A percentile compares a stretch with the other conserved stretches of the same genome.
These are phyloP conservation scores for Telopea speciosissima DNA, from an alignment of 177 flowering plant species.

Conservation along the genomic window DNA sequence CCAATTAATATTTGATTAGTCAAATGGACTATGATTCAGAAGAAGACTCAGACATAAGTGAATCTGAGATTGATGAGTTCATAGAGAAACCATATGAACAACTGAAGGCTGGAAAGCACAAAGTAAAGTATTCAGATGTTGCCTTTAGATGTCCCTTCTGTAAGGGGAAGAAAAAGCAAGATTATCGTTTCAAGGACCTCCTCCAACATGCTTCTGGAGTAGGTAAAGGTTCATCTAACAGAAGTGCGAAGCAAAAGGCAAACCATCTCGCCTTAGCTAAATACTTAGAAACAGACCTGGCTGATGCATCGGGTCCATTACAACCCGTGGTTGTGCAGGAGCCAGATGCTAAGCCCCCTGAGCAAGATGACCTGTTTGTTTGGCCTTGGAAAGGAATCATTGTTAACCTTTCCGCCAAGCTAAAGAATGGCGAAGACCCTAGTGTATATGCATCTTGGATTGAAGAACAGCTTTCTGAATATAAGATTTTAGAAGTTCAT, in stretches of 20 bases:
- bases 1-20: too few species aligned
- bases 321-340: background rate
- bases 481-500: slow-evolving; percentile 42
- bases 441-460: slow-evolving; percentile 32
- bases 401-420: slow-evolving; percentile 30
- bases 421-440: slow-evolving; percentile 1
- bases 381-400: slow-evolving; percentile 81
- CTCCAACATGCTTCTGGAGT: slow-evolving; percentile 79
- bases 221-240: slow-evolving; percentile 54
- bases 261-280: background rate
- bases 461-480: slow-evolving; percentile 34
- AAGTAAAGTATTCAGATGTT: slow-evolving; percentile 42
- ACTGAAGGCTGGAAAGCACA: slow-evolving; percentile 36
- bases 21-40: slow-evolving; percentile 54
- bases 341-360: slow-evolving; percentile 8
- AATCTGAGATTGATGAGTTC: slow-evolving; percentile 60
- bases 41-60: slow-evolving; percentile 76
- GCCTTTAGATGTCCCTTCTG: slow-evolving; percentile 79
- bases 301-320: background rate
- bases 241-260: slow-evolving; percentile 49
- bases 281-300: background rate
- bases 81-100: slow-evolving; percentile 49
- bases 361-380: slow-evolving; percentile 40
- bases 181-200: slow-evolving; percentile 61
- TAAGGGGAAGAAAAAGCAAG: slow-evolving; percentile 83